Evolutionary conservation across 192 early-diverging fungal species (phyloP), one percentile per base, ranked within the genome.

Genomic region (Backusella liffmaniae): DNA sequence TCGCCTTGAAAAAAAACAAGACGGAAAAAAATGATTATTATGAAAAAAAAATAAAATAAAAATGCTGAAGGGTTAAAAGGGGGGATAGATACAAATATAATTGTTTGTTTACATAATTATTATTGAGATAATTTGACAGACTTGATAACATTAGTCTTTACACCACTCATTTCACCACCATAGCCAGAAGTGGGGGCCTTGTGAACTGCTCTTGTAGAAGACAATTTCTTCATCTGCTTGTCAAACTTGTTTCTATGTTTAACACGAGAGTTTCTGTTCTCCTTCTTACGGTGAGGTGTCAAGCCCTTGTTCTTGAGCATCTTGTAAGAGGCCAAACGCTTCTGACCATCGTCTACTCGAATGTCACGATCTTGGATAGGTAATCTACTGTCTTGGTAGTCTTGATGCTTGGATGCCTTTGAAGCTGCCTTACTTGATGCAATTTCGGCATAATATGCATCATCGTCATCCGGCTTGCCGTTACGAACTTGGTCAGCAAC

Each of bases 291-390:
- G 68, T 90, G 88, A 39, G 96, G 96, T 35, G 93, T 94, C 66
- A 99, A 88, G 72, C 98, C 98, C 87, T 95, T 94, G 88, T 99
- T 99, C 83, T 95, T 92, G 77, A 97, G 88, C 77, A 99, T 99
- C 73, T 94, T 89, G 84, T 92, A 96, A 72, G 90, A 92, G 36
- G 94, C 92, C 29, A 84, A 80, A 39, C 98, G 94, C 84, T 97
- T 97, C 41, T 83, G 73, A 34, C 87, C 90, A 34, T 78, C 83
- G 3, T 75, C 66, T 16, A 75, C 76, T 67, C 91, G 83, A 41
- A 81, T 86, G 9, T 82, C 82, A 35, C 72, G 44, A 23, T 79
- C 79, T 51, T 84, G 75, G 34, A 72, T 73, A 44, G 74, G 75
- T 78, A 79, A 79, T 70, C 86, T 80, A 7, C 59, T 76, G 51